A percentile compares a stretch with the other conserved stretches of the same genome.
phyloP scores from a whole-genome alignment of 352 stramenopile genomes.

The Globisporangium irregulare region DNA sequence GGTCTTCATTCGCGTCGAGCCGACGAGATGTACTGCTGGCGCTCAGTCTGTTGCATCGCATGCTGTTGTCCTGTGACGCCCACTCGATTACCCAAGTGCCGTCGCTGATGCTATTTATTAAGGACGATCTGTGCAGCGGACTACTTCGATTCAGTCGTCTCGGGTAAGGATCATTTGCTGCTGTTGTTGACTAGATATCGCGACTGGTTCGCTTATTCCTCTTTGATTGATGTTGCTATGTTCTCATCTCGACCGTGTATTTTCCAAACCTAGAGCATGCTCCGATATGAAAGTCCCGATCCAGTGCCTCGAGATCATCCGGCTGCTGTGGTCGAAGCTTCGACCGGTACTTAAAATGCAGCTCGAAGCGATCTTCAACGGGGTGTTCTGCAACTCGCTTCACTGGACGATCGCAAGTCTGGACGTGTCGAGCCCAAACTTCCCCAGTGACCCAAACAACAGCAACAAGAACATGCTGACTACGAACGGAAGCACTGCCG shows the following conservation, averaged over 20 bases:
- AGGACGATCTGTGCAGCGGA: conserved; percentile 78
- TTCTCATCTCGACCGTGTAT: no score
- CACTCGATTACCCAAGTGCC: conserved; percentile 45
- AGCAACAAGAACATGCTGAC: conserved; percentile 16
- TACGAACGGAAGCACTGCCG: not conserved
- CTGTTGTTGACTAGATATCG: not conserved
- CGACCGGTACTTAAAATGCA: conserved; percentile 77
- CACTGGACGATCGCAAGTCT: conserved; percentile 69
- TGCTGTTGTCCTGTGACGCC: conserved; percentile 53
- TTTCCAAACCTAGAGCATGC: conserved; percentile 34
- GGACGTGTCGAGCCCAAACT: conserved; percentile 57
- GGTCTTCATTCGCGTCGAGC: conserved; percentile 19
- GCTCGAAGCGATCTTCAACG: conserved; percentile 70
- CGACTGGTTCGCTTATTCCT: not conserved
- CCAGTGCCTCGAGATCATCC: conserved; percentile 58
- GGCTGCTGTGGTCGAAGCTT: conserved; percentile 75
- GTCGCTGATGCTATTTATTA: conserved; percentile 79
- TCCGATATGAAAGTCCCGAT: conserved; percentile 52
- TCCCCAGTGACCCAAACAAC: conserved; percentile 25
- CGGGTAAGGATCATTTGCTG: conserved; percentile 31
- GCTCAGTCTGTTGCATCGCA: conserved; percentile 58
- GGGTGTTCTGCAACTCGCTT: conserved; percentile 63
- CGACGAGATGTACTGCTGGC: conserved; percentile 69
- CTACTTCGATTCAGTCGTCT: conserved; percentile 71
- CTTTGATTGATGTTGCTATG: not conserved